phyloP scores from a whole-genome alignment of 2,329 filamentous ascomycete species.

The Talaromyces pinophilus region DNA sequence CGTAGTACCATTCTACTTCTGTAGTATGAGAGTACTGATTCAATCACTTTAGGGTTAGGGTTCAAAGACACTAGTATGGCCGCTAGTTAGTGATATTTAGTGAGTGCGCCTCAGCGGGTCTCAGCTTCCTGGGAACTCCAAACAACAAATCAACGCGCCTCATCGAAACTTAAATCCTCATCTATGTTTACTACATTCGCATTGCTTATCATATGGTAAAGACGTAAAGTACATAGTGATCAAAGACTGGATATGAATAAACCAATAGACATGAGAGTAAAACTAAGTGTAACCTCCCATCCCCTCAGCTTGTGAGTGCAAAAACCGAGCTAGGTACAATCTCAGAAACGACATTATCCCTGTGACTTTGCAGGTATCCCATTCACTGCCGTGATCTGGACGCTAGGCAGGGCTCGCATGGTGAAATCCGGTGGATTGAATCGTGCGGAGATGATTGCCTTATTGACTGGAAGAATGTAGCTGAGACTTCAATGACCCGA shows the following conservation, averaged over 20 bases:
- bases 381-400: background rate
- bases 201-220: conserved; percentile 26
- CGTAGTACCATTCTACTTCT: too few species aligned
- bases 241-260: background rate
- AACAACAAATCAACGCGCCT: too few species aligned
- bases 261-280: background rate
- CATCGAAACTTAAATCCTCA: too few species aligned
- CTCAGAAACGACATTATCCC: background rate
- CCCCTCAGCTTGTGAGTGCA: background rate
- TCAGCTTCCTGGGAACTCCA: too few species aligned
- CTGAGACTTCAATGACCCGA: background rate
- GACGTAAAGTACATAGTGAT: conserved; percentile 1
- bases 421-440: background rate
- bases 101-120: too few species aligned
- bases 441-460: too few species aligned
- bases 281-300: background rate
- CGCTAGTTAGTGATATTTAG: too few species aligned
- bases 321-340: background rate
- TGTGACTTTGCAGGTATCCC: background rate
- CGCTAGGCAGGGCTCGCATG: background rate
- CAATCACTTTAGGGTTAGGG: too few species aligned
- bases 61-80: too few species aligned
- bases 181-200: conserved; percentile 4
- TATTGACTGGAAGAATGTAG: background rate
- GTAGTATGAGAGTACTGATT: too few species aligned